Evolutionary conservation across 2,329 filamentous ascomycete species (phyloP), one percentile per base, ranked within the genome.

Genomic region (Emergomyces orientalis): DNA sequence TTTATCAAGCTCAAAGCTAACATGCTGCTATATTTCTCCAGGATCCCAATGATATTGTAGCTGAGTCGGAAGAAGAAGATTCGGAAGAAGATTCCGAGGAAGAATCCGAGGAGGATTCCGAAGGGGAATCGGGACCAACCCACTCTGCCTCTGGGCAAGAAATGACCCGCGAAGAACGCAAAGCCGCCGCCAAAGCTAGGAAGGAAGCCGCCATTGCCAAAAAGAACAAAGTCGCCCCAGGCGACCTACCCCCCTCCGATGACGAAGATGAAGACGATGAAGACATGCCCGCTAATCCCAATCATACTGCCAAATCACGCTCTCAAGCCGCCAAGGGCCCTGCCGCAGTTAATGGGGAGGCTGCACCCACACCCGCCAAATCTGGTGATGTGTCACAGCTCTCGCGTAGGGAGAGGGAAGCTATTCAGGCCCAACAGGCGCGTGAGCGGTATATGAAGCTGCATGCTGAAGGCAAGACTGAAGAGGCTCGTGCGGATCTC

Each of bases 391-490:
- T 74, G 47, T 77, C 77, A 30, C 84, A 88, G 72, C 77, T 90
- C 56, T 86, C 84, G 45, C 81, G 88, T 59, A 82, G 86, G 37
- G 88, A 90, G 79, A 79, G 86, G 25, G 88, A 97, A 79, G 89
- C 92, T 2, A 72, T 94, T 41, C 89, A 96, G 78, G 92, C 92
- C 1, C 87, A 88, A 66, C 89, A 93, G 74, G 91, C 90, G 37
- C 92, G 91, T 75, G 92, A 96, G 80, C 84, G 87, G 68, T 97
- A 96, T 73, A 85, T 91, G 81, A 96, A 95, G 78, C 76, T 97
- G 70, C 93, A 97, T 72, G 90, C 91, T 63, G 89, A 91, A 72
- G 93, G 93, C 71, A 97, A 97, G 86, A 97, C 94, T 54, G 94
- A 99, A 65, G 90, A 97, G 81, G 92, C 93, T 57, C 88, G 90